These are phyloP conservation scores for Dictyostelium capitatum DNA, from an alignment of 78 protist genomes.

Conservation along the genomic window DNA sequence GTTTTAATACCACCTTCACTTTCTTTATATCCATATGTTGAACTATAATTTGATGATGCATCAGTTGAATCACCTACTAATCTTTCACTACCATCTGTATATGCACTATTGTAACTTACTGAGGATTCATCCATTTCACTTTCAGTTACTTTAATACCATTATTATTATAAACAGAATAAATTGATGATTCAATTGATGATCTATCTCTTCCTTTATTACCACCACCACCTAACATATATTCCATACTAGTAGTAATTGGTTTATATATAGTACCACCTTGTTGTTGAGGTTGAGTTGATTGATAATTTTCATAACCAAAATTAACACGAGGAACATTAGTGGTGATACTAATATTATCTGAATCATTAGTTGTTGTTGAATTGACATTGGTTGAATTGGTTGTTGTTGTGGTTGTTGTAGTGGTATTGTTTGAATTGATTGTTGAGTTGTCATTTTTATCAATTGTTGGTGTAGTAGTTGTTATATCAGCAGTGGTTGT, in stretches of 20 bases:
- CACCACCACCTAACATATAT: not conserved
- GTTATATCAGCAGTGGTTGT: not conserved
- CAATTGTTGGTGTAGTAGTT: not conserved
- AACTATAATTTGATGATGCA: not conserved
- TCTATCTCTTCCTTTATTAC: too few species aligned
- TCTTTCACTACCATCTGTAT: not conserved
- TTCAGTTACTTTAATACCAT: not conserved
- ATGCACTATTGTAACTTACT: not conserved
- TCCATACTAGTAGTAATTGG: slow-evolving; percentile 10
- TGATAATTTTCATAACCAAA: slow-evolving; percentile 22
- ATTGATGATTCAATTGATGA: too few species aligned
- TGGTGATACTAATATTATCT: slow-evolving; percentile 11
- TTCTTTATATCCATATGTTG: not conserved
- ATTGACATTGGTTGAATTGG: not conserved
- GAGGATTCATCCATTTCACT: not conserved
- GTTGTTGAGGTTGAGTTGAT: not conserved
- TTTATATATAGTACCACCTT: not conserved
- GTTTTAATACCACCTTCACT: not conserved
- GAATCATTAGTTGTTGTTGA: not conserved
- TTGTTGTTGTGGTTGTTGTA: not conserved
- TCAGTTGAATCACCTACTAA: not conserved
- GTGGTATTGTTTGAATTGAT: not conserved
- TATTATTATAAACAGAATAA: not conserved
- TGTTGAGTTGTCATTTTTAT: not conserved
- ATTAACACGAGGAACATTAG: not conserved